A percentile compares a stretch with the other conserved stretches of the same genome.
phyloP scores from a whole-genome alignment of 257 asterid genomes.

The Primulina tabacum region DNA sequence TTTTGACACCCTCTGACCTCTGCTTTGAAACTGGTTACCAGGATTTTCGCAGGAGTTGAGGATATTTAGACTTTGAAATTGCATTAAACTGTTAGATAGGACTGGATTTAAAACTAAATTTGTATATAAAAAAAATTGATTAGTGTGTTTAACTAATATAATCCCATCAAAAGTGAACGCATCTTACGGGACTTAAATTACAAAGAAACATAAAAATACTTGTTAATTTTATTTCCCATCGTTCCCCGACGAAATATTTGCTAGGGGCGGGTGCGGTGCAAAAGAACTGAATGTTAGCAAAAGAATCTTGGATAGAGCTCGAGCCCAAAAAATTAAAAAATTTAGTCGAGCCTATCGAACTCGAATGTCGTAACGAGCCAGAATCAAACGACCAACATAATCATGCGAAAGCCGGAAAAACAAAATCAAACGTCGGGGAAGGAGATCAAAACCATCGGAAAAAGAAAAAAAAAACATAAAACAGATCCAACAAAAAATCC shows the following conservation, averaged over 20 bases:
- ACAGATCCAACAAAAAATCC: background rate
- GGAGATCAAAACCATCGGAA: background rate
- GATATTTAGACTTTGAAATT: no score
- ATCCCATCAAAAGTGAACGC: background rate
- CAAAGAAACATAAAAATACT: background rate
- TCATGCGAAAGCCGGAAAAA: no score
- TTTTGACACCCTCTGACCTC: background rate
- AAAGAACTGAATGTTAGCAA: no score
- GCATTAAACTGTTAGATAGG: background rate
- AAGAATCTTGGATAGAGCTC: no score
- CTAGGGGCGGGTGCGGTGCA: background rate
- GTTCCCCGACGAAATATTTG: no score
- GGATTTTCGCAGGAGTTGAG: background rate
- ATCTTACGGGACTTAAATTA: background rate
- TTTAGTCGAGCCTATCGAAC: no score
- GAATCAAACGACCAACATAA: no score
- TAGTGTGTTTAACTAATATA: no score
- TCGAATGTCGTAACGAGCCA: no score
- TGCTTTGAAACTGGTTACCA: background rate
- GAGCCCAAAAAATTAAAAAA: no score
- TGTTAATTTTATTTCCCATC: background rate
- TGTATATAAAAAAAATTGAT: no score
- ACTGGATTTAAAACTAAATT: background rate
- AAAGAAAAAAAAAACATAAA: no score
- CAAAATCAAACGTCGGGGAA: background rate